phyloP scores from a whole-genome alignment of 2,329 filamentous ascomycete species.

The Aspergillus sp. region DNA sequence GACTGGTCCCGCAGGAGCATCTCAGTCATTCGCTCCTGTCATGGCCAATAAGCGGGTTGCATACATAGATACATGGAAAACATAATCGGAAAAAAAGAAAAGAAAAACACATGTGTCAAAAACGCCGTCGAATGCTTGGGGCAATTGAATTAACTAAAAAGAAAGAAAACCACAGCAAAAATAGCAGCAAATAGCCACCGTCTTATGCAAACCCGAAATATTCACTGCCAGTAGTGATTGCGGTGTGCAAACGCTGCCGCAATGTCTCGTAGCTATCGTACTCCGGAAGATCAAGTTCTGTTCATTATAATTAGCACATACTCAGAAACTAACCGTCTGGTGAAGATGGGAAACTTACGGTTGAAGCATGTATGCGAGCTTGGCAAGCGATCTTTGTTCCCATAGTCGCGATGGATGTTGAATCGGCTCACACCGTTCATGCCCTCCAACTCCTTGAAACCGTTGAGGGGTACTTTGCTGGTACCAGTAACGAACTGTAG shows the following conservation, averaged over 20 bases:
- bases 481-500: slow-evolving; percentile 98
- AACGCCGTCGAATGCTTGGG: slow-evolving; percentile 40
- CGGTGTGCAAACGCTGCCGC: slow-evolving; percentile 83
- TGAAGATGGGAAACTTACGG: slow-evolving; percentile 64
- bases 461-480: slow-evolving; percentile 95
- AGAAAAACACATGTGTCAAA: slow-evolving; percentile 12
- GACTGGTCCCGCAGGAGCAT: slow-evolving; percentile 18
- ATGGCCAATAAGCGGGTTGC: slow-evolving; percentile 15
- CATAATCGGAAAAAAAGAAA: slow-evolving; percentile 16
- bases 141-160: slow-evolving; percentile 20
- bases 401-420: slow-evolving; percentile 98
- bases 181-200: slow-evolving; percentile 5
- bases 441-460: slow-evolving; percentile 97
- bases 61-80: slow-evolving; percentile 22
- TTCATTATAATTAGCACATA: slow-evolving; percentile 34
- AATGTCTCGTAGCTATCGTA: slow-evolving; percentile 95
- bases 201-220: slow-evolving; percentile 92
- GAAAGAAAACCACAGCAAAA: not conserved
- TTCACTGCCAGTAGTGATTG: slow-evolving; percentile 96
- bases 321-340: not conserved
- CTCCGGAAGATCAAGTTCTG: slow-evolving; percentile 96
- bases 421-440: slow-evolving; percentile 99
- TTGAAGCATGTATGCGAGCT: slow-evolving; percentile 99
- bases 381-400: slow-evolving; percentile 90
- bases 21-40: slow-evolving; percentile 2